These are phyloP conservation scores for Globisporangium heterothallicum DNA, from an alignment of 352 stramenopile species.

Conservation along the genomic window DNA sequence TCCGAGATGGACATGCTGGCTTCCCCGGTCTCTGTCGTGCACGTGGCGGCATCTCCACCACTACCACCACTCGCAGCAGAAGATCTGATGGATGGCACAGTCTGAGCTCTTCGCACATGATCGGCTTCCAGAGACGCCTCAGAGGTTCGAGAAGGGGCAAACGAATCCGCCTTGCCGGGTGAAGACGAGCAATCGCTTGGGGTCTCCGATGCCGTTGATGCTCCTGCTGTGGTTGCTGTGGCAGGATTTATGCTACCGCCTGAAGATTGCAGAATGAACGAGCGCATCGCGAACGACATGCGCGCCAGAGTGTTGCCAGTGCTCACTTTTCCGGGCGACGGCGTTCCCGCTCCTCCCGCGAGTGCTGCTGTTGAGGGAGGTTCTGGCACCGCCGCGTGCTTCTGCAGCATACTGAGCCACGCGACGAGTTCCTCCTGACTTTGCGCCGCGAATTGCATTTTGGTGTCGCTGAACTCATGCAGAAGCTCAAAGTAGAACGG, in stretches of 20 bases:
- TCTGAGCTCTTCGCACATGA: constrained; percentile 4
- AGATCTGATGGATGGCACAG: constrained; percentile 3
- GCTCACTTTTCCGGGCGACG: constrained; percentile 34
- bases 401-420: constrained; percentile 57
- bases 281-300: constrained; percentile 75
- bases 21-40: constrained; percentile 1
- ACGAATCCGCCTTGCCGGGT: constrained; percentile 2
- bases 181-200: constrained; percentile 15
- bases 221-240: constrained; percentile 5
- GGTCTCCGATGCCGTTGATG: no score
- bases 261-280: constrained; percentile 60
- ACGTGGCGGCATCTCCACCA: background rate
- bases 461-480: constrained; percentile 68
- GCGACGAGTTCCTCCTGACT: constrained; percentile 50
- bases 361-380: constrained; percentile 20
- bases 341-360: constrained; percentile 15
- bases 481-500: constrained; percentile 79
- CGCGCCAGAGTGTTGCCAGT: constrained; percentile 42
- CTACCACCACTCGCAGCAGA: background rate
- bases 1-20: constrained; percentile 9
- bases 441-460: constrained; percentile 68
- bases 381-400: constrained; percentile 38
- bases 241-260: constrained; percentile 10
- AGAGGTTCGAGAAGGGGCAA: background rate
- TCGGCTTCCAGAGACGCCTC: background rate